These are phyloP conservation scores for Metschnikowia vanudenii DNA, from an alignment of 805 yeast species.

Conservation along the genomic window DNA sequence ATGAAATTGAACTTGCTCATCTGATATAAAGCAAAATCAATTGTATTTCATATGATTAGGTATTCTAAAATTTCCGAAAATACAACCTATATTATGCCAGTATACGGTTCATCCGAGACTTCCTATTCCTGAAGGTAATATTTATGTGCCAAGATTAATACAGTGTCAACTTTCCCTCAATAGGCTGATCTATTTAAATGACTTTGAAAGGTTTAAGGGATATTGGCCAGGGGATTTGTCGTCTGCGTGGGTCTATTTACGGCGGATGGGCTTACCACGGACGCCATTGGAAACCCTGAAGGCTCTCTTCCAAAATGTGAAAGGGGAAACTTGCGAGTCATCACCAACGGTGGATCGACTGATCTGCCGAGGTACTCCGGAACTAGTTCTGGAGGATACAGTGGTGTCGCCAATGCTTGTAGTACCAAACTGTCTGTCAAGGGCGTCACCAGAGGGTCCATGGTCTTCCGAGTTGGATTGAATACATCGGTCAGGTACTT, in stretches of 20 bases:
- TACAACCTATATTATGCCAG: too few species aligned
- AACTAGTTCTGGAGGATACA: constrained; percentile 9
- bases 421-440: constrained; percentile 37
- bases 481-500: constrained; percentile 37
- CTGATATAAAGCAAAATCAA: too few species aligned
- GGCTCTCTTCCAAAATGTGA: constrained; percentile 10
- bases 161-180: too few species aligned
- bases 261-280: neutral
- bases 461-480: constrained; percentile 36
- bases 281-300: neutral
- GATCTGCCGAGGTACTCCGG: neutral
- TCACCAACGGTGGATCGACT: constrained; percentile 16
- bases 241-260: neutral
- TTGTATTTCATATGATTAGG: too few species aligned
- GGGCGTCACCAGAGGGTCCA: constrained; percentile 36
- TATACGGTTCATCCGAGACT: too few species aligned
- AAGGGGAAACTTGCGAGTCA: constrained; percentile 18
- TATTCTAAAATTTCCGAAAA: too few species aligned
- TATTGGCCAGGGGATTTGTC: neutral
- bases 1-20: too few species aligned
- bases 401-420: constrained; percentile 35
- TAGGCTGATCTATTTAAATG: too few species aligned
- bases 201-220: too few species aligned
- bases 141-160: too few species aligned
- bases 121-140: too few species aligned